Conservation (phyloP, 495 filamentous ascomycete species). For the Melanomma pulvis-pyrius region DNA sequence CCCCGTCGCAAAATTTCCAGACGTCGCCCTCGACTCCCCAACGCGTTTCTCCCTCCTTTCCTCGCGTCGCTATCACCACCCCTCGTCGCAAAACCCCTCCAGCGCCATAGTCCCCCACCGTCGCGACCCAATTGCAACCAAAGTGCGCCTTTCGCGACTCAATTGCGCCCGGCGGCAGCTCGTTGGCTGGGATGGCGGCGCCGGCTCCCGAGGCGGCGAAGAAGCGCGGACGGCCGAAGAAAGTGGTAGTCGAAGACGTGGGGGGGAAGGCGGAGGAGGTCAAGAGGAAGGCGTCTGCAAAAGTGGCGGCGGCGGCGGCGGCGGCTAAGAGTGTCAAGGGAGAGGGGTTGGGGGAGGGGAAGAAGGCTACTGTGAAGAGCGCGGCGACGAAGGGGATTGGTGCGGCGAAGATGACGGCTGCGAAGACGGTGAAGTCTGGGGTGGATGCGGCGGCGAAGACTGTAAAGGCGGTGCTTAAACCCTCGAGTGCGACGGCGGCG, state of each 20-base stretch:
- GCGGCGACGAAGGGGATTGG: conserved; percentile 8
- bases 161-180: too few species aligned
- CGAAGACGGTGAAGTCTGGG: background rate
- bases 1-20: background rate
- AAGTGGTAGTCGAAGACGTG: background rate
- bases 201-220: background rate
- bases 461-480: conserved; percentile 17
- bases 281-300: background rate
- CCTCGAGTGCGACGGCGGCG: background rate
- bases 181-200: background rate
- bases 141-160: background rate
- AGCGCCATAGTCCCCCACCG: too few species aligned
- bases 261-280: background rate
- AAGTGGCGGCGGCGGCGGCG: background rate
- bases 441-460: conserved; percentile 4
- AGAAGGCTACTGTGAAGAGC: background rate
- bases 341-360: background rate
- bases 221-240: conserved; percentile 1
- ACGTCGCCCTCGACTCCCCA: background rate
- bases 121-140: background rate
- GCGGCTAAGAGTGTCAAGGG: background rate
- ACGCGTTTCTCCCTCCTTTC: background rate
- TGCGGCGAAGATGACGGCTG: background rate
- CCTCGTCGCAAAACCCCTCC: too few species aligned
- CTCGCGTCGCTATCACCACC: background rate